phyloP scores from a whole-genome alignment of 495 filamentous ascomycete genomes.

The Penicillium steckii region DNA sequence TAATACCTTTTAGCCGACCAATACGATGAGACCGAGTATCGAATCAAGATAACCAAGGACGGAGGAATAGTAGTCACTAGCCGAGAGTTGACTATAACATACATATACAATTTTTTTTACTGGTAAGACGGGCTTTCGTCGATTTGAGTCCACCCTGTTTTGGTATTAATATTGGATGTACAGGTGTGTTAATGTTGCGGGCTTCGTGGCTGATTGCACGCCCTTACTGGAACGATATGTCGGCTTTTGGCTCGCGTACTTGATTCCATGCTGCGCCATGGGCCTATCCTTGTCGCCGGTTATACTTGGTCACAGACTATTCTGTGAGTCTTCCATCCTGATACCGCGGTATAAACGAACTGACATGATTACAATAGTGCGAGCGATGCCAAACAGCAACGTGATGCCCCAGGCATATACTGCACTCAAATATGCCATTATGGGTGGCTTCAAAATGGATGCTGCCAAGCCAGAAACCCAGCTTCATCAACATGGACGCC shows the following conservation, averaged over 20 bases:
- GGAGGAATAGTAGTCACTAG: slow-evolving; percentile 59
- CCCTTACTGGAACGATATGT: slow-evolving; percentile 45
- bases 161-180: not conserved
- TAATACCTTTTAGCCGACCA: slow-evolving; percentile 50
- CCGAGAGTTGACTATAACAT: slow-evolving; percentile 58
- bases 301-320: slow-evolving; percentile 19
- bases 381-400: slow-evolving; percentile 37
- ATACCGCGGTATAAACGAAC: not conserved
- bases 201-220: slow-evolving; percentile 42
- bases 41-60: slow-evolving; percentile 38
- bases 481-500: slow-evolving; percentile 15
- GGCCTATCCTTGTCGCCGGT: slow-evolving; percentile 32
- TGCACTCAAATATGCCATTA: slow-evolving; percentile 14
- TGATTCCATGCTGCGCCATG: slow-evolving; percentile 28
- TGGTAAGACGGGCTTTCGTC: slow-evolving; percentile 41
- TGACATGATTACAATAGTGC: slow-evolving; percentile 26
- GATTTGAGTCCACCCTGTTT: too few species aligned
- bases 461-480: slow-evolving; percentile 23
- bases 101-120: slow-evolving; percentile 65
- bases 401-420: slow-evolving; percentile 42
- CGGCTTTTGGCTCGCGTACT: slow-evolving; percentile 48
- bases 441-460: slow-evolving; percentile 26
- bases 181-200: slow-evolving; percentile 41
- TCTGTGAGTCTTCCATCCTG: slow-evolving; percentile 9
- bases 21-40: slow-evolving; percentile 47